Evolutionary conservation across 1,139 yeast species (phyloP).

Genomic region (Blastobotrys ciferrii): DNA sequence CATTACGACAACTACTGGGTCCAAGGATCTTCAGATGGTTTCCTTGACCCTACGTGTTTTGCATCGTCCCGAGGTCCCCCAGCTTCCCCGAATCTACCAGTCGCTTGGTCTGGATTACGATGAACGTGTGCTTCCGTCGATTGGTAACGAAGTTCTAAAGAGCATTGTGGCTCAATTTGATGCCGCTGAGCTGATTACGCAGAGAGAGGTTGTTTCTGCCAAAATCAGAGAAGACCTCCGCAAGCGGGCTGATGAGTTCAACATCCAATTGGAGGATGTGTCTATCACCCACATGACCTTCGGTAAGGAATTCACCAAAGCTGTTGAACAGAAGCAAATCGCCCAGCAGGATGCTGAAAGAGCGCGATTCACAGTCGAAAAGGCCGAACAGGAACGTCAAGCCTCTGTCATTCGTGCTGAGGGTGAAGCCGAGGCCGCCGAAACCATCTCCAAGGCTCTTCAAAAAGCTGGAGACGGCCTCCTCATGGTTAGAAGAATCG

Average conservation of each 20-base stretch:
- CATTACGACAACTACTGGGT: constrained; percentile 92
- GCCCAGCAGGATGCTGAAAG: constrained; percentile 99
- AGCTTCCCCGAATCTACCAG: constrained; percentile 85
- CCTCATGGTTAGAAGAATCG: constrained; percentile 89
- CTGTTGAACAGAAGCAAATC: constrained; percentile 97
- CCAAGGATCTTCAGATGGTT: constrained; percentile 95
- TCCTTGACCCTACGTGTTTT: constrained; percentile 88
- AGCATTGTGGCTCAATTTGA: constrained; percentile 97
- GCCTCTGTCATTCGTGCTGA: constrained; percentile 96
- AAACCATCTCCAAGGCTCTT: constrained; percentile 88
- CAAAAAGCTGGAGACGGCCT: constrained; percentile 96
- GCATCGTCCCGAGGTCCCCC: constrained; percentile 87
- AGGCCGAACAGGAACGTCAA: constrained; percentile 96
- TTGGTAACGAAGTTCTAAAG: constrained; percentile 93
- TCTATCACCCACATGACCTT: constrained; percentile 98
- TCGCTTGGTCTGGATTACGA: constrained; percentile 90
- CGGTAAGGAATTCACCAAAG: constrained; percentile 95
- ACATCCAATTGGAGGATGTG: constrained; percentile 91
- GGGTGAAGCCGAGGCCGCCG: constrained; percentile 99
- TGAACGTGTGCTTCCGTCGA: constrained; percentile 94
- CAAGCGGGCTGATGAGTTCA: constrained; percentile 81
- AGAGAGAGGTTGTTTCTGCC: constrained; percentile 91
- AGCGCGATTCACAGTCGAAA: constrained; percentile 89
- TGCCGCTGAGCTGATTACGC: constrained; percentile 96
- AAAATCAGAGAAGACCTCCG: constrained; percentile 86